Evolutionary conservation across 306 rosid species (phyloP).

Genomic region (Lupinus albus): DNA sequence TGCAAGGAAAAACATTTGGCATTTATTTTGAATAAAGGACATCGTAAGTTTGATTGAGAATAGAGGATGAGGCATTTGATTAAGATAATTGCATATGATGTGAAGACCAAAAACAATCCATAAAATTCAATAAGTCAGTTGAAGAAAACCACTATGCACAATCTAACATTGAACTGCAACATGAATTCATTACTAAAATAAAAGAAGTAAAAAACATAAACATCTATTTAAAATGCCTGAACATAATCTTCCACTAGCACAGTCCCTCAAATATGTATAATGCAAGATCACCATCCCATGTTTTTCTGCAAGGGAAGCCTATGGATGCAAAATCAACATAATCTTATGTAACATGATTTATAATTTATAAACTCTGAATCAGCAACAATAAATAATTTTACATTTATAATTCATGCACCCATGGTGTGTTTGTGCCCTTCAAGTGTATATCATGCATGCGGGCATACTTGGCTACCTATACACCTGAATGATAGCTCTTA

Average conservation of each 20-base stretch:
- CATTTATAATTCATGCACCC: not conserved
- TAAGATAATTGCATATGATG: slow-evolving; percentile 18
- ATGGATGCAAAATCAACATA: no score
- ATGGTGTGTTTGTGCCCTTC: not conserved
- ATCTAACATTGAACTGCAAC: slow-evolving; percentile 32
- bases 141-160: slow-evolving; percentile 5
- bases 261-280: no score
- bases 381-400: slow-evolving; percentile 10
- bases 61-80: slow-evolving; percentile 25
- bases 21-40: slow-evolving; percentile 14
- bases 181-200: not conserved
- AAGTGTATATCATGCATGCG: slow-evolving; percentile 18
- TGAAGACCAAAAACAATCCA: slow-evolving; percentile 18
- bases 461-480: not conserved
- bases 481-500: slow-evolving; percentile 24
- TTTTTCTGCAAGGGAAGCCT: not conserved
- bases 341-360: no score
- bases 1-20: slow-evolving; percentile 26
- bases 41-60: slow-evolving; percentile 19
- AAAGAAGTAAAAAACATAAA: no score
- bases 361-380: not conserved
- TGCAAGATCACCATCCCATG: slow-evolving; percentile 19
- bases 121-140: slow-evolving; percentile 5
- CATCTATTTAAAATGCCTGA: no score
- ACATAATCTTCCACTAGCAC: no score